Evolutionary conservation across 164 flowering plant genomes (phyloP).

Genomic region (Amborella trichopoda): DNA sequence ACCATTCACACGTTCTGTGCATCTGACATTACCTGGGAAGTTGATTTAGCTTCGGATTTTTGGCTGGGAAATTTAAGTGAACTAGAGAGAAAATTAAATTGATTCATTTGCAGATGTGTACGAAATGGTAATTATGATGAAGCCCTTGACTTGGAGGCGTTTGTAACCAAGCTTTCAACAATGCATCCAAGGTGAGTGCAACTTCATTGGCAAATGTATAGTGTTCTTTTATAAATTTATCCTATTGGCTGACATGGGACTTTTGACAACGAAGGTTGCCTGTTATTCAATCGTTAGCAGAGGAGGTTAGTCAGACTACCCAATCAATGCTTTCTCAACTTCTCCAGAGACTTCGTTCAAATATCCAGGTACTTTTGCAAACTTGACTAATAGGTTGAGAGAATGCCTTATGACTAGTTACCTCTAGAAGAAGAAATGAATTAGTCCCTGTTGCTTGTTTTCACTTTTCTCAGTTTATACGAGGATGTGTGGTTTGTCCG

Average conservation of each 20-base stretch:
- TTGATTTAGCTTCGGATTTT: no score
- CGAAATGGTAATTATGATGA: constrained; percentile 97
- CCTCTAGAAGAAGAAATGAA: no score
- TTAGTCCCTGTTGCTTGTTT: no score
- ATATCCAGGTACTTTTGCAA: constrained; percentile 58
- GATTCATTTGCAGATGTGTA: constrained; percentile 61
- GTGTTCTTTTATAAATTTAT: no score
- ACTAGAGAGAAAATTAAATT: no score
- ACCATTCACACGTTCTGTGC: no score
- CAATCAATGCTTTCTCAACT: constrained; percentile 96
- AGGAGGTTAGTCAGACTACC: constrained; percentile 84
- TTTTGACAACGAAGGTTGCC: constrained; percentile 42
- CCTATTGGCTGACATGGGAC: neutral
- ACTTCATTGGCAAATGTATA: neutral
- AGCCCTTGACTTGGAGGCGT: constrained; percentile 95
- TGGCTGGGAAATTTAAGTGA: no score
- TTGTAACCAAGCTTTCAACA: constrained; percentile 73
- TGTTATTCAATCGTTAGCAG: constrained; percentile 80
- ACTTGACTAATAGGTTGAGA: no score
- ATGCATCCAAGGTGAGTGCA: constrained; percentile 94
- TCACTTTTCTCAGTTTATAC: no score
- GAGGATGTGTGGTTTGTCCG: no score
- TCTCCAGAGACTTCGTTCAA: constrained; percentile 89
- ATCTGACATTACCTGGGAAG: no score
- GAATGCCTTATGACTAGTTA: no score